Conservation (phyloP, 2,329 filamentous ascomycete genomes). For the Nothomitra cinnamomea region DNA sequence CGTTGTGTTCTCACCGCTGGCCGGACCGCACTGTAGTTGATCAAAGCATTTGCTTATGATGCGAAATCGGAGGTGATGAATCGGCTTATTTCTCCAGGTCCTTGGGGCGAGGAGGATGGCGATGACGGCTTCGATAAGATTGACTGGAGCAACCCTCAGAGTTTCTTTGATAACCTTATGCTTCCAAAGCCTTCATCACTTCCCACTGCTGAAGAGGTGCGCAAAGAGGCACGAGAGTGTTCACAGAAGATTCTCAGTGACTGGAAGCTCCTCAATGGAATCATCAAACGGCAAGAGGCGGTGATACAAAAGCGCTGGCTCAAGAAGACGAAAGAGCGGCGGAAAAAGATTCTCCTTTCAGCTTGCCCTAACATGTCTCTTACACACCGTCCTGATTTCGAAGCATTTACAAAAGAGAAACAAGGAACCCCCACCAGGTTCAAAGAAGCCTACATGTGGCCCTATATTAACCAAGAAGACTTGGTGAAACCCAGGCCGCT, state of each 20-base stretch:
- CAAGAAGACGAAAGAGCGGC: slow-evolving; percentile 1
- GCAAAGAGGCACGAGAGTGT: background rate
- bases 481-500: background rate
- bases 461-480: slow-evolving; percentile 5
- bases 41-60: too few relatives aligned
- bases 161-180: too few relatives aligned
- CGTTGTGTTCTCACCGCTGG: too few relatives aligned
- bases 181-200: too few relatives aligned
- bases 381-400: slow-evolving; percentile 4
- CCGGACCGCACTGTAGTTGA: too few relatives aligned
- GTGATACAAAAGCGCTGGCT: slow-evolving; percentile 4
- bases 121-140: too few relatives aligned
- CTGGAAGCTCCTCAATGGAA: slow-evolving; percentile 2
- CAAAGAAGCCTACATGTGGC: slow-evolving; percentile 3
- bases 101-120: too few relatives aligned
- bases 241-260: background rate
- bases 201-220: too few relatives aligned
- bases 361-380: background rate
- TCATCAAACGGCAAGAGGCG: slow-evolving; percentile 3
- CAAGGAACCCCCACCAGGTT: background rate
- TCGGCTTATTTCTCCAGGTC: too few relatives aligned
- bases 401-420: background rate
- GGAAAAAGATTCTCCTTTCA: slow-evolving; percentile 1
- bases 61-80: too few relatives aligned
- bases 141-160: too few relatives aligned